These are phyloP conservation scores for Apocynum venetum DNA, from an alignment of 257 asterid species.

Conservation along the genomic window DNA sequence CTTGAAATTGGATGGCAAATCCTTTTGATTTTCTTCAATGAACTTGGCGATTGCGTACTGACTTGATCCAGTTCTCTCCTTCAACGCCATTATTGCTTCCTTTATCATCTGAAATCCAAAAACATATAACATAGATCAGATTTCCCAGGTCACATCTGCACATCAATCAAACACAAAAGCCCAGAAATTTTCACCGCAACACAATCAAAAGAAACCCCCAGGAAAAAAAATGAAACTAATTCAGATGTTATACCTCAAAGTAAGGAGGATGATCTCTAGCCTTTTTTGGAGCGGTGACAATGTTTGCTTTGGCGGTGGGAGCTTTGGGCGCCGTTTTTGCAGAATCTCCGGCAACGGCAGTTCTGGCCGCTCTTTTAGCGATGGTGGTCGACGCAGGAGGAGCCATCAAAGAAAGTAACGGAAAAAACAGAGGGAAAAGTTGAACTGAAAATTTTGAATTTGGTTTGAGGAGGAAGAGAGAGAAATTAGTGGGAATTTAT, in stretches of 20 bases:
- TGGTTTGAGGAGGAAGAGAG: neutral
- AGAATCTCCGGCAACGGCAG: neutral
- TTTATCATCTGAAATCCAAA: slow-evolving; percentile 52
- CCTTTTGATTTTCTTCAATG: slow-evolving; percentile 68
- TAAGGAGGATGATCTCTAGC: slow-evolving; percentile 60
- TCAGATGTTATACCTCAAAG: slow-evolving; percentile 48
- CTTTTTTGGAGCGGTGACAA: slow-evolving; percentile 50
- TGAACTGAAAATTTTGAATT: neutral
- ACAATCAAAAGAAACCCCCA: neutral
- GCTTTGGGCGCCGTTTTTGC: slow-evolving; percentile 4
- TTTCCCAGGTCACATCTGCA: neutral
- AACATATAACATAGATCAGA: neutral
- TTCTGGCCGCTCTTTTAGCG: neutral
- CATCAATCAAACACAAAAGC: neutral
- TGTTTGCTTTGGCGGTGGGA: slow-evolving; percentile 35
- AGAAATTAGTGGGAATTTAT: neutral
- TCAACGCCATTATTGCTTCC: slow-evolving; percentile 70
- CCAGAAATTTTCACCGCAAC: neutral
- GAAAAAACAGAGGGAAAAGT: neutral
- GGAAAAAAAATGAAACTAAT: neutral
- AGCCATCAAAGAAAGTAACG: neutral
- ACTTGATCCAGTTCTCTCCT: slow-evolving; percentile 85
- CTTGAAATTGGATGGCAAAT: slow-evolving; percentile 63
- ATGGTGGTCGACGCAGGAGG: slow-evolving; percentile 5
- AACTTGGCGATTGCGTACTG: slow-evolving; percentile 70